These are phyloP conservation scores for Plasmodium gonderi DNA, from an alignment of 169 alveolate species.

Conservation along the genomic window DNA sequence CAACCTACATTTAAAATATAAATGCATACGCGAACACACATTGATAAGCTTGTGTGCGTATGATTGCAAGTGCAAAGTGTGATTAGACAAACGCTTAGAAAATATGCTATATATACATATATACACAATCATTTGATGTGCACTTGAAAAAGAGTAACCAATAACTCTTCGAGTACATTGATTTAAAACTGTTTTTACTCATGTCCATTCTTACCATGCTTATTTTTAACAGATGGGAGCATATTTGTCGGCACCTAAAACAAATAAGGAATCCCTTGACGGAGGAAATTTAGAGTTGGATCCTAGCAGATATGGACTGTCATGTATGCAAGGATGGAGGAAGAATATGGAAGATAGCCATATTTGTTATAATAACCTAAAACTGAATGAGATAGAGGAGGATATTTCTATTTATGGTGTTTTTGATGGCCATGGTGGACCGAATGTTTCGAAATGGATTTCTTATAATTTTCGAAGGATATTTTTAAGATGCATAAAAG, in stretches of 20 bases:
- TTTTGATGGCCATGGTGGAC: slow-evolving; percentile 99
- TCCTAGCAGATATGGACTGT: slow-evolving; percentile 88
- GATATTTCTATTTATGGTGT: slow-evolving; percentile 93
- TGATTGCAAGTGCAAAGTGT: too few relatives aligned
- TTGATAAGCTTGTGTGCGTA: too few relatives aligned
- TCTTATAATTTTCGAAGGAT: slow-evolving; percentile 88
- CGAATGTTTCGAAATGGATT: slow-evolving; percentile 94
- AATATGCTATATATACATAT: too few relatives aligned
- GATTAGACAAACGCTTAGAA: too few relatives aligned
- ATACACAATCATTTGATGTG: too few relatives aligned
- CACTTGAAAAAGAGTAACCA: too few relatives aligned
- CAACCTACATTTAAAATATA: too few relatives aligned
- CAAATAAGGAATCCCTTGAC: slow-evolving; percentile 85
- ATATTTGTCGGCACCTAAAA: slow-evolving; percentile 91
- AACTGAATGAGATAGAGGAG: slow-evolving; percentile 60
- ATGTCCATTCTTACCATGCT: neutral
- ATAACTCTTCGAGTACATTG: neutral
- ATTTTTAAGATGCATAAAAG: slow-evolving; percentile 71
- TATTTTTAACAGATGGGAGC: slow-evolving; percentile 91
- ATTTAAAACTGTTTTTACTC: neutral
- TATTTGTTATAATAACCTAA: slow-evolving; percentile 76
- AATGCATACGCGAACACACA: too few relatives aligned
- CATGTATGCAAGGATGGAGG: slow-evolving; percentile 97
- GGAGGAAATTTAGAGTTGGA: slow-evolving; percentile 88
- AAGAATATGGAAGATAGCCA: slow-evolving; percentile 96